These are phyloP conservation scores for Solanum hybrid DNA, from an alignment of 305 asterid genomes.

Conservation along the genomic window DNA sequence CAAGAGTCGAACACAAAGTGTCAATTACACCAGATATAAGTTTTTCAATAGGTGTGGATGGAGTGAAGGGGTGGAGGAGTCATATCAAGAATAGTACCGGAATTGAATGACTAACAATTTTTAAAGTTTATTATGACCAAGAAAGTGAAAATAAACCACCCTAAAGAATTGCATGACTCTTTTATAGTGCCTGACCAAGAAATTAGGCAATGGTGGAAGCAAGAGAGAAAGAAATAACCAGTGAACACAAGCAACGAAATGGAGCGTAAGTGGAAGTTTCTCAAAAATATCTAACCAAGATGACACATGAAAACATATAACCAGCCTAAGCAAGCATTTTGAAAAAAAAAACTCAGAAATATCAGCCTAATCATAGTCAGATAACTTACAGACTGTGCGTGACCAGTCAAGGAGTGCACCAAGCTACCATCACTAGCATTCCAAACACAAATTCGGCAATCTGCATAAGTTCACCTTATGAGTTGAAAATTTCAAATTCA, in stretches of 20 bases:
- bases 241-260: not conserved
- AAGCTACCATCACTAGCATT: conserved; percentile 99
- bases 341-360: not conserved
- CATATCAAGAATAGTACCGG: not conserved
- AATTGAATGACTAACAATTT: not conserved
- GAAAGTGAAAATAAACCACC: not conserved
- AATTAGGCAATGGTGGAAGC: not conserved
- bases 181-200: not conserved
- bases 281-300: not conserved
- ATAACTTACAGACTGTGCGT: conserved; percentile 71
- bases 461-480: conserved; percentile 41
- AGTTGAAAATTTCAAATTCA: conserved; percentile 12
- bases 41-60: not conserved
- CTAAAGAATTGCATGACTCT: not conserved
- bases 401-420: conserved; percentile 97
- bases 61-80: not conserved
- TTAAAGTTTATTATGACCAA: not conserved
- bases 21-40: not conserved
- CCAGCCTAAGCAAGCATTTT: not conserved
- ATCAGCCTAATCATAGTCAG: not conserved
- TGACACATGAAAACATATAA: not conserved
- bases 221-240: not conserved
- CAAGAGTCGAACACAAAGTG: conserved; percentile 14
- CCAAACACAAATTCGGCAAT: conserved; percentile 97
- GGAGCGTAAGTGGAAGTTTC: not conserved